phyloP scores from a whole-genome alignment of 768 basidiomycete genomes.

The Mycena chlorophos region DNA sequence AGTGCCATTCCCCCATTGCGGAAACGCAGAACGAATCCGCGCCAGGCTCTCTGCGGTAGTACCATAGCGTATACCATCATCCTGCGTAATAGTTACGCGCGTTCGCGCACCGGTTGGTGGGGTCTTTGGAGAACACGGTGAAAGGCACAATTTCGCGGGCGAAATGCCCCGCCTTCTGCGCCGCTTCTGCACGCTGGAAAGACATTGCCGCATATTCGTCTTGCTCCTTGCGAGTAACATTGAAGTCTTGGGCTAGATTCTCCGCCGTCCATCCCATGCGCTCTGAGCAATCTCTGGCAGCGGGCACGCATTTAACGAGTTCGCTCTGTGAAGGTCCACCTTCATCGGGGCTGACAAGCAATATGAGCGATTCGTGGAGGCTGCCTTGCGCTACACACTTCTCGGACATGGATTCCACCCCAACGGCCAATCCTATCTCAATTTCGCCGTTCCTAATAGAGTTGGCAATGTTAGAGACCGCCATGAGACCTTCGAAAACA shows the following conservation, averaged over 20 bases:
- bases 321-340: slow-evolving; percentile 64
- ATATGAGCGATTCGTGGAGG: not conserved
- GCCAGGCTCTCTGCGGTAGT: slow-evolving; percentile 65
- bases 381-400: slow-evolving; percentile 46
- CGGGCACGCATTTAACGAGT: slow-evolving; percentile 52
- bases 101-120: slow-evolving; percentile 52
- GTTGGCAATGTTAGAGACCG: slow-evolving; percentile 73
- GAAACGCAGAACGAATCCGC: slow-evolving; percentile 76
- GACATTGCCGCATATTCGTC: slow-evolving; percentile 74
- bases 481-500: slow-evolving; percentile 60
- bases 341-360: slow-evolving; percentile 55
- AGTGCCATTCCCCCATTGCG: slow-evolving; percentile 71
- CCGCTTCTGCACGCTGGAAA: slow-evolving; percentile 76
- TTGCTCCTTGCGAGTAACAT: slow-evolving; percentile 72
- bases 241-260: slow-evolving; percentile 76
- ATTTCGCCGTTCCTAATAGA: slow-evolving; percentile 78
- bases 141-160: slow-evolving; percentile 74
- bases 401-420: slow-evolving; percentile 85
- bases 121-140: slow-evolving; percentile 60
- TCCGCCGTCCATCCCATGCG: slow-evolving; percentile 93
- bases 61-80: slow-evolving; percentile 77
- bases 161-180: slow-evolving; percentile 68
- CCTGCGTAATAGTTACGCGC: slow-evolving; percentile 58
- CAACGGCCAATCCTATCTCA: slow-evolving; percentile 70
- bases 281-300: slow-evolving; percentile 60